phyloP scores from a whole-genome alignment of 371 early-diverging fungal species.

The Actinomucor elegans region DNA sequence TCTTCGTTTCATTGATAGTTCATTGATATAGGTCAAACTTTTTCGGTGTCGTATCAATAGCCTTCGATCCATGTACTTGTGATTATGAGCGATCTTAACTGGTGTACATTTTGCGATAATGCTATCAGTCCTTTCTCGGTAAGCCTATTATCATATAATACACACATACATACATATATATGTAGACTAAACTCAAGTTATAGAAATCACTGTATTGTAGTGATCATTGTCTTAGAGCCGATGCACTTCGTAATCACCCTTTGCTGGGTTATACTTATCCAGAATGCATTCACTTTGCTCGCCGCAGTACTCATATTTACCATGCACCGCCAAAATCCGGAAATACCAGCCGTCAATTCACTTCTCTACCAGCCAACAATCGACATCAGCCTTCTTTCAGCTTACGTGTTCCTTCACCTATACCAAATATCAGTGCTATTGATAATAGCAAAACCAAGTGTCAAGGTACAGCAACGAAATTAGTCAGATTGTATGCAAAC shows the following conservation, averaged over 20 bases:
- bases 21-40: no score
- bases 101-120: conserved; percentile 46
- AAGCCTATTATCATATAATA: conserved; percentile 6
- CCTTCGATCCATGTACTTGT: no score
- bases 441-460: not conserved
- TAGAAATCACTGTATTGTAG: conserved; percentile 45
- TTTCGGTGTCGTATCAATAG: no score
- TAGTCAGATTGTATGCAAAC: no score
- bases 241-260: conserved; percentile 38
- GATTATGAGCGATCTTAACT: conserved; percentile 33
- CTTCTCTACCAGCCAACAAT: not conserved
- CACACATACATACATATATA: not conserved
- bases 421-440: no score
- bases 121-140: conserved; percentile 41
- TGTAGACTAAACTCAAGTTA: no score
- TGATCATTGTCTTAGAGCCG: conserved; percentile 33
- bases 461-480: no score
- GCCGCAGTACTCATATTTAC: conserved; percentile 4
- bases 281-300: conserved; percentile 36
- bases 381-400: no score
- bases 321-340: not conserved
- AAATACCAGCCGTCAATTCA: not conserved
- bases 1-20: no score
- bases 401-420: not conserved
- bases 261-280: conserved; percentile 36